Percentiles rank a stretch among this genome's conserved stretches.
Evolutionary conservation across 1,284 basidiomycete genomes (phyloP).

Genomic region (Fereydounia khargensis): DNA sequence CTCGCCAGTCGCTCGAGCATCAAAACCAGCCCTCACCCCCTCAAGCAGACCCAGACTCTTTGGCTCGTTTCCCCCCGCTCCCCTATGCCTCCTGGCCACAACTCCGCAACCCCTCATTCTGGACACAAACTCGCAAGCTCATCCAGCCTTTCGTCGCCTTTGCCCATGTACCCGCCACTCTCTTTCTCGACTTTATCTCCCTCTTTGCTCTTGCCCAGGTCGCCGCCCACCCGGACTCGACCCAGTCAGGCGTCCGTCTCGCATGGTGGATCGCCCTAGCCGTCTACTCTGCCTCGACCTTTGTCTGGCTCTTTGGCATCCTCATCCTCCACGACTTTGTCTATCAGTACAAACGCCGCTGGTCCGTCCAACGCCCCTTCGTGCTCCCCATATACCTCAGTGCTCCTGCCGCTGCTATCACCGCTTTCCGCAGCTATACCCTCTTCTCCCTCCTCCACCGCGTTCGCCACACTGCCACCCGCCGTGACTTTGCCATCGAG

Average conservation of each 20-base stretch:
- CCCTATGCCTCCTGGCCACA: no score
- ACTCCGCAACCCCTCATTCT: no score
- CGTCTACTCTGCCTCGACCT: conserved; percentile 18
- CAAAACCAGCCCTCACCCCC: no score
- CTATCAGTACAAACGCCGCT: conserved; percentile 15
- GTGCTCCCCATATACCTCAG: conserved; percentile 38
- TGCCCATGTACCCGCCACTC: conserved; percentile 45
- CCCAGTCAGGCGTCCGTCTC: conserved; percentile 3
- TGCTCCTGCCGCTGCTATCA: conserved; percentile 20
- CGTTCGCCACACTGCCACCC: conserved; percentile 10
- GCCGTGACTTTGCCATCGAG: conserved; percentile 28
- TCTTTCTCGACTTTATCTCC: conserved; percentile 56
- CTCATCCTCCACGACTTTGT: conserved; percentile 30
- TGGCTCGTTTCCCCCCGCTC: no score
- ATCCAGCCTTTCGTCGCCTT: conserved; percentile 23
- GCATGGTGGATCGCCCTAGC: conserved; percentile 39
- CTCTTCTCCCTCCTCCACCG: conserved; percentile 41
- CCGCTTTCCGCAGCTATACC: conserved; percentile 23
- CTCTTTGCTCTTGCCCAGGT: conserved; percentile 51
- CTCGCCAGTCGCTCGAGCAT: no score
- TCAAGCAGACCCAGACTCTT: no score
- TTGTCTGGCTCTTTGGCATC: conserved; percentile 32
- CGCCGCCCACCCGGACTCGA: conserved; percentile 28
- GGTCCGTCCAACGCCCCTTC: conserved; percentile 16
- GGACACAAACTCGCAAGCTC: no score